A percentile compares a stretch with the other conserved stretches of the same genome.
Evolutionary conservation across 225 moss, liverwort and hornwort species (phyloP).

Genomic region (Straminergon stramineum): DNA sequence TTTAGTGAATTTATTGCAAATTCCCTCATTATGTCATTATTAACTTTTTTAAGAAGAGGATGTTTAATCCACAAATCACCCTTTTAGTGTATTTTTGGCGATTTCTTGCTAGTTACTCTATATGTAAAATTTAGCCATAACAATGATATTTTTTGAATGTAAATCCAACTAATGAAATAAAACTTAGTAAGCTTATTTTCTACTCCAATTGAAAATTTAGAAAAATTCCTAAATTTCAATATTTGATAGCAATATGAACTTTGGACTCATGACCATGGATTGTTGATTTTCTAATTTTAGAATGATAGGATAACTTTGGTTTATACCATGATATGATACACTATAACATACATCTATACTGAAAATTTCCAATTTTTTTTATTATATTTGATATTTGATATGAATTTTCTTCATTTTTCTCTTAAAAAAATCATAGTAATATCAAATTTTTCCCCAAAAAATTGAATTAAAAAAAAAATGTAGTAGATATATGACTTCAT

Average conservation of each 20-base stretch:
- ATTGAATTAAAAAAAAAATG: too few relatives aligned
- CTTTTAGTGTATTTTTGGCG: not conserved
- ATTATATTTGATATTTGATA: not conserved
- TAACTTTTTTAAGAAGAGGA: not conserved
- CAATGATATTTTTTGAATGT: not conserved
- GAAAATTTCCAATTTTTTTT: not conserved
- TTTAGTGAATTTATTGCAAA: not conserved
- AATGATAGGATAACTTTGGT: rapidly evolving
- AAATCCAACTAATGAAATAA: not conserved
- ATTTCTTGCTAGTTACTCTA: not conserved
- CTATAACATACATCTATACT: not conserved
- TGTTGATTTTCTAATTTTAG: not conserved
- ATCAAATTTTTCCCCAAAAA: not conserved
- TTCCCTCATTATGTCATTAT: not conserved
- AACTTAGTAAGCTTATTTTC: not conserved
- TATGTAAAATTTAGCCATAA: not conserved
- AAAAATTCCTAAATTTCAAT: not conserved
- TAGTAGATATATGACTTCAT: not conserved
- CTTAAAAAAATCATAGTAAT: not conserved
- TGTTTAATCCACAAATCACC: rapidly evolving
- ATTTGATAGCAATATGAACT: not conserved
- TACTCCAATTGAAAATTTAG: not conserved
- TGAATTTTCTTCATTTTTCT: not conserved
- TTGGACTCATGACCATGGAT: not conserved
- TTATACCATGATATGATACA: not conserved